These are phyloP conservation scores for Trichocomaceae sp. DNA, from an alignment of 2,329 filamentous ascomycete species.

Conservation along the genomic window DNA sequence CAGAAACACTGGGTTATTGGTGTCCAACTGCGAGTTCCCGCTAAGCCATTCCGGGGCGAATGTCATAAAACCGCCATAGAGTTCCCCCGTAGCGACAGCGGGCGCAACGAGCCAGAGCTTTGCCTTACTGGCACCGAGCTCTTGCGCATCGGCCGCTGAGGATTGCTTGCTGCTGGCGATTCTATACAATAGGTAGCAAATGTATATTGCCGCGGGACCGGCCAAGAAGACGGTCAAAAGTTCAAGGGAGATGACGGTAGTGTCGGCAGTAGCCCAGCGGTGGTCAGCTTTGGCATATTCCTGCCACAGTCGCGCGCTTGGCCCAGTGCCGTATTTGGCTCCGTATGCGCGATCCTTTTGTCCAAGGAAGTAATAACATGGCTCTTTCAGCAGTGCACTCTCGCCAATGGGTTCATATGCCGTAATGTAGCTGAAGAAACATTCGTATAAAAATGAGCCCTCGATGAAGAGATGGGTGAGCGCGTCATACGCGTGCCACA, in stretches of 20 bases:
- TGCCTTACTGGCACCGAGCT: conserved; percentile 24
- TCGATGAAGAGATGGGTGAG: conserved; percentile 89
- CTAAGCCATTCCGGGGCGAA: conserved; percentile 61
- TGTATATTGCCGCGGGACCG: conserved; percentile 52
- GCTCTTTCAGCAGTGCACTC: conserved; percentile 17
- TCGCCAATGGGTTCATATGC: conserved; percentile 31
- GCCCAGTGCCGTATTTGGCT: conserved; percentile 49
- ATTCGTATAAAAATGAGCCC: conserved; percentile 86
- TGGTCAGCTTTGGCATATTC: conserved; percentile 60
- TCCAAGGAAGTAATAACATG: conserved; percentile 46
- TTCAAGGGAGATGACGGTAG: conserved; percentile 55
- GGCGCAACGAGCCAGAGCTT: conserved; percentile 52
- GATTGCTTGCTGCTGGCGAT: conserved; percentile 16
- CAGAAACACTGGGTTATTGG: conserved; percentile 54
- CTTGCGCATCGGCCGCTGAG: conserved; percentile 12
- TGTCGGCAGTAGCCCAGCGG: conserved; percentile 54
- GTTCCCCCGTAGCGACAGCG: conserved; percentile 55
- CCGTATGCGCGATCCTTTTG: conserved; percentile 52
- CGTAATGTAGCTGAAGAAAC: conserved; percentile 65
- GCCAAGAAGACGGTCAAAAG: conserved; percentile 55
- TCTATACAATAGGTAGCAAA: conserved; percentile 48
- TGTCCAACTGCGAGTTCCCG: conserved; percentile 52
- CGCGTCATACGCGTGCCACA: conserved; percentile 92
- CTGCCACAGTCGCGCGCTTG: conserved; percentile 54
- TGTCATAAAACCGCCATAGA: conserved; percentile 60